Conservation (phyloP, 495 filamentous ascomycete genomes). For the Lepraria neglecta region DNA sequence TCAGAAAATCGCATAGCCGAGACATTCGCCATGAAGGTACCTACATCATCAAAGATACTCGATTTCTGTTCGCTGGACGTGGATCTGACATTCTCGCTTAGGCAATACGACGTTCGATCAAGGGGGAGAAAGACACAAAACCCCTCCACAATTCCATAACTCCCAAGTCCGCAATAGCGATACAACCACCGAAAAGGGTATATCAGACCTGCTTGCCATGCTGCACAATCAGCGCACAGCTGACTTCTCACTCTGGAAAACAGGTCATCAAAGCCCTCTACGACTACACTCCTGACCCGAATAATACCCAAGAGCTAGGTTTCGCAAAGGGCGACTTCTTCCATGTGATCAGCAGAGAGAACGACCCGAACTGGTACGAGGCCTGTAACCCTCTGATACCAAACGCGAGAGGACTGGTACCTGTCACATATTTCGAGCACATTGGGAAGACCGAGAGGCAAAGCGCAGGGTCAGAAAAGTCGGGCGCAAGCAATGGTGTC, state of each 20-base stretch:
- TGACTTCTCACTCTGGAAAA: not conserved
- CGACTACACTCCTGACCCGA: conserved; percentile 72
- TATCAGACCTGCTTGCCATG: conserved; percentile 28
- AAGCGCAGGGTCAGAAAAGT: conserved; percentile 69
- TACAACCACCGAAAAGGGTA: conserved; percentile 95
- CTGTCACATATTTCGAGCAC: conserved; percentile 85
- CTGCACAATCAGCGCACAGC: not conserved
- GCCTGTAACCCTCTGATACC: conserved; percentile 93
- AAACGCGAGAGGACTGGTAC: conserved; percentile 82
- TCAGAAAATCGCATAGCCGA: too few relatives aligned
- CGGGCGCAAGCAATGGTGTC: conserved; percentile 49
- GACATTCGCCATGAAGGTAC: not conserved
- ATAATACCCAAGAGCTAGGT: conserved; percentile 65
- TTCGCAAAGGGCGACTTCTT: conserved; percentile 97
- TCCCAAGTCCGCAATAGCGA: conserved; percentile 89
- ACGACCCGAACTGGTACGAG: conserved; percentile 96
- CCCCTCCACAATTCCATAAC: conserved; percentile 80
- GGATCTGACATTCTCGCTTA: too few relatives aligned
- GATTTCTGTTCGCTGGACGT: too few relatives aligned
- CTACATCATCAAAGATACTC: too few relatives aligned
- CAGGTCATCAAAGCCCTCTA: conserved; percentile 97
- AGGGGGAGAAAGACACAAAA: conserved; percentile 71
- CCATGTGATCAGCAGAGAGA: conserved; percentile 93
- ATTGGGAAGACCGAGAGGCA: conserved; percentile 87
- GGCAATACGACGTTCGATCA: conserved; percentile 64